Base-by-base conservation (phyloP, 768 basidiomycete species). In the Russula griseocarnosa region DNA sequence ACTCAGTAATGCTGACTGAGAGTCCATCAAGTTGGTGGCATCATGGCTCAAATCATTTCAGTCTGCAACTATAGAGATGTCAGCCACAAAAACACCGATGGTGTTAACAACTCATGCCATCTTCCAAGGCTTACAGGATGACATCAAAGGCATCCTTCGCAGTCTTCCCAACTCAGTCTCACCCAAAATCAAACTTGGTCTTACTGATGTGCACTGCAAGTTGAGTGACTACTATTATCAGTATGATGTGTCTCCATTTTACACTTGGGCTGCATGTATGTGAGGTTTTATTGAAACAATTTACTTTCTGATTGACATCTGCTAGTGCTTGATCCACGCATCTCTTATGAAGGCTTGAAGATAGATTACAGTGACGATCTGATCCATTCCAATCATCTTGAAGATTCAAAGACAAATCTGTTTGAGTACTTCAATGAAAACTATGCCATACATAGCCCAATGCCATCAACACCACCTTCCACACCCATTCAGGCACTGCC, bases 11-110 rank as follows among this genome's bases (percentile, higher is more conserved):
- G 24, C 28, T 3, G 34, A 58, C 9, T 58, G 47, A 34, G 44
- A 34, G 6, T 46, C 44, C 1, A 32, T 57, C 3, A n/a, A 10
- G 3, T 2, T 57, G 1, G 55, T 57, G 8, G 5, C 46, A 5
- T 42, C 24, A 3, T 58, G 57, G 57, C 46, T 58, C 1, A 49
- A 49, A n/a, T 47, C 57, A 2, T 58, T 58, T 47, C 20, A 24
- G 2, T 7, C 30, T 34, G 57, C 57, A 0, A 58, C 32, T 22
- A 28, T 9, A 0, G 30, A 58, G 14, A 58, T 58, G 57, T 58
- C 57, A 1, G 5, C 32, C 0, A 47, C 22, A 0, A 58, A 47
- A 30, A 2, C 10, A 0, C 30, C 57, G 9, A 58, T 58, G 57
- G 20, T 58, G 1, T 58, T 46, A 24, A 32, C 32, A 1, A 58